phyloP scores from a whole-genome alignment of 176 grass and related monocot species.

The Aechmea fasciata region DNA sequence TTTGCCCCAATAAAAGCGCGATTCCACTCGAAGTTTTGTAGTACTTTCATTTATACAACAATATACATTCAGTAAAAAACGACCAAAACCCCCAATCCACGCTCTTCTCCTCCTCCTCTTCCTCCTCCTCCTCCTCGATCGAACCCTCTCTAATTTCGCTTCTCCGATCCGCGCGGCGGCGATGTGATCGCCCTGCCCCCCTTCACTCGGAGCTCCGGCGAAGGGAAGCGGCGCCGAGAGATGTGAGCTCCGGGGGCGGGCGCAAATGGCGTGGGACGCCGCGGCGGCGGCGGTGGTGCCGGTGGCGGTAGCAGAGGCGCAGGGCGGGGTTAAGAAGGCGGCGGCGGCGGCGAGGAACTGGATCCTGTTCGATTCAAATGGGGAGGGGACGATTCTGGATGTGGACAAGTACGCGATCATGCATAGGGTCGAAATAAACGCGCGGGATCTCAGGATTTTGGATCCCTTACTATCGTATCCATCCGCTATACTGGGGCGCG shows the following conservation, averaged over 20 bases:
- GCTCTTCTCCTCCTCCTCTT: background rate
- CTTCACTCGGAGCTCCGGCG: background rate
- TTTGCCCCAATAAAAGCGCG: too few relatives aligned
- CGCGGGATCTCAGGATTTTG: conserved; percentile 87
- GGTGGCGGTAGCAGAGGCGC: conserved; percentile 5
- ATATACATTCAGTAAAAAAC: background rate
- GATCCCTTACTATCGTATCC: conserved; percentile 96
- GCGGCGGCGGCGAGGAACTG: conserved; percentile 64
- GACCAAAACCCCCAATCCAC: background rate
- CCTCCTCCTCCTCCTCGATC: background rate
- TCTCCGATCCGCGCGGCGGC: background rate
- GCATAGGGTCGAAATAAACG: conserved; percentile 90
- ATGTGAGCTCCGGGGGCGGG: conserved; percentile 45
- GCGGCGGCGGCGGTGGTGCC: conserved; percentile 12
- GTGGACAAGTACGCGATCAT: conserved; percentile 97
- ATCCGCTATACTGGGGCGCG: conserved; percentile 87
- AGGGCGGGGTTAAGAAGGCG: conserved; percentile 34
- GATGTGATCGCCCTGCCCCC: background rate
- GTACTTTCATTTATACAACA: too few relatives aligned
- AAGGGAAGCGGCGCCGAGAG: conserved; percentile 24
- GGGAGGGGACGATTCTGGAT: conserved; percentile 72
- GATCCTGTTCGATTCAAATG: conserved; percentile 66
- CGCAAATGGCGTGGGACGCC: conserved; percentile 24
- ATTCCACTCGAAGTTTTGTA: too few relatives aligned
- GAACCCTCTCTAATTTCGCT: background rate